phyloP scores from a whole-genome alignment of 1,284 basidiomycete species.

The Inonotus hispidus region DNA sequence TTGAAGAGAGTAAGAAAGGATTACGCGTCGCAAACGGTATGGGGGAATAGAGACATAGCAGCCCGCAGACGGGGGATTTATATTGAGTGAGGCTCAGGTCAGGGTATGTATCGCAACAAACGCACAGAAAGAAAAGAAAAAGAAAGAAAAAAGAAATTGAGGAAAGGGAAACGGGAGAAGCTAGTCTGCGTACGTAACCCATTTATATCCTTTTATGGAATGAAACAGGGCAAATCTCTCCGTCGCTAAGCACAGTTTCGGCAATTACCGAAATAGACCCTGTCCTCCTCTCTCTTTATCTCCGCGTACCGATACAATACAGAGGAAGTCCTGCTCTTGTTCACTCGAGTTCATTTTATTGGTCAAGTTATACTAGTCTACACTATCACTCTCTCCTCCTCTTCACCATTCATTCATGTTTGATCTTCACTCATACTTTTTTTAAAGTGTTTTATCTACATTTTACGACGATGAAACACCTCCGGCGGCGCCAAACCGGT shows the following conservation, averaged over 20 bases:
- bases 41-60: neutral
- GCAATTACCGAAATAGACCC: neutral
- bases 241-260: neutral
- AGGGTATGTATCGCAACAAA: neutral
- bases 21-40: neutral
- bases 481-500: neutral
- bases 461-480: neutral
- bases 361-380: neutral
- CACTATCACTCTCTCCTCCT: neutral
- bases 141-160: neutral
- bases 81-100: neutral
- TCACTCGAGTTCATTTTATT: neutral
- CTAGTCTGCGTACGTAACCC: neutral
- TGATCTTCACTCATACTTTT: neutral
- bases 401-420: neutral
- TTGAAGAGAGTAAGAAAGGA: neutral
- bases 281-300: neutral
- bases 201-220: neutral
- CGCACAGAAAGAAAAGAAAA: neutral
- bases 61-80: neutral
- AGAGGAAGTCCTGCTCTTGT: too few relatives aligned
- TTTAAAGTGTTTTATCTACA: neutral
- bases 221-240: constrained; percentile 1
- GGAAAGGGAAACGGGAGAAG: too few relatives aligned
- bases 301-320: too few relatives aligned